phyloP scores from a whole-genome alignment of 2,329 filamentous ascomycete genomes.

The Pseudogymnoascus sp. region DNA sequence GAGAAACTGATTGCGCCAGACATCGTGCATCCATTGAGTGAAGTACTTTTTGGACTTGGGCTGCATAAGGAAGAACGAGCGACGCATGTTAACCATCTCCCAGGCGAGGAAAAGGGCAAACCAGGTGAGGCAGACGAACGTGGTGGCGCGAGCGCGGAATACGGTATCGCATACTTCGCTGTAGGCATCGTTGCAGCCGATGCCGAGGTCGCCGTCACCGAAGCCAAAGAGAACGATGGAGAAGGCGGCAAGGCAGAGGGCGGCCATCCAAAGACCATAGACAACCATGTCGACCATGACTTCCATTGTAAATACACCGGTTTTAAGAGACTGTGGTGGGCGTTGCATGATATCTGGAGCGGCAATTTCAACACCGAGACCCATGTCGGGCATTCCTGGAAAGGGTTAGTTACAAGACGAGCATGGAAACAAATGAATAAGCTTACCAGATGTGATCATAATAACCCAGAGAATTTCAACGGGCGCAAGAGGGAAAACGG shows the following conservation, averaged over 20 bases:
- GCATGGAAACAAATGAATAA: neutral
- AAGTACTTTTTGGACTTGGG: conserved; percentile 51
- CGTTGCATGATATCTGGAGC: conserved; percentile 70
- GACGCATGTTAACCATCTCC: conserved; percentile 67
- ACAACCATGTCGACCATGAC: conserved; percentile 72
- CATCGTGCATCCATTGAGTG: conserved; percentile 57
- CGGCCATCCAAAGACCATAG: conserved; percentile 71
- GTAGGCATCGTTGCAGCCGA: conserved; percentile 52
- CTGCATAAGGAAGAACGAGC: conserved; percentile 68
- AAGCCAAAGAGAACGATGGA: conserved; percentile 55
- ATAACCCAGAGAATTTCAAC: conserved; percentile 92
- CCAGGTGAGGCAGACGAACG: conserved; percentile 68
- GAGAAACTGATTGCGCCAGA: conserved; percentile 66
- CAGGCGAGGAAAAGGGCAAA: conserved; percentile 69
- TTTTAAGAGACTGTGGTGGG: conserved; percentile 61
- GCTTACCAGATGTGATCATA: conserved; percentile 72
- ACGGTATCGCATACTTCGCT: conserved; percentile 49
- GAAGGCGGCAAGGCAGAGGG: conserved; percentile 56
- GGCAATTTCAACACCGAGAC: conserved; percentile 70
- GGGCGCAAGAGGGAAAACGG: conserved; percentile 78
- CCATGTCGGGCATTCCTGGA: conserved; percentile 66
- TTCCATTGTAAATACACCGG: conserved; percentile 69
- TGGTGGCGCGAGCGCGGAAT: conserved; percentile 64
- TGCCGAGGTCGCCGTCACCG: conserved; percentile 47
- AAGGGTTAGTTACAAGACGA: neutral